Conservation (phyloP, 257 asterid genomes). For the Cinchona pubescens region DNA sequence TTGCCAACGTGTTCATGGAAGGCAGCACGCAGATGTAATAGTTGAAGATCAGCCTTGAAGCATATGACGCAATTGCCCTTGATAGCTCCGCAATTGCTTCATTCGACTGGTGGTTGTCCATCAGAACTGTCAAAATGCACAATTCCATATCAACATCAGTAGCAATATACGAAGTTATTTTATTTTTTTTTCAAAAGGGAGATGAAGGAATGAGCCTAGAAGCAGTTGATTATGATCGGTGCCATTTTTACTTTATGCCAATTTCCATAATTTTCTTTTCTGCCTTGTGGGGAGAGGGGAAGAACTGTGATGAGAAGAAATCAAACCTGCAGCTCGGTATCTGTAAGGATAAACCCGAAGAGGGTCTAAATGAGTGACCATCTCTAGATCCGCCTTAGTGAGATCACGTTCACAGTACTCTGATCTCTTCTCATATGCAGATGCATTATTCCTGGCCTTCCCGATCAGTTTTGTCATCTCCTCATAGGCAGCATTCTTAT, state of each 20-base stretch:
- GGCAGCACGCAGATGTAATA: constrained; percentile 91
- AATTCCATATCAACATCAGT: neutral
- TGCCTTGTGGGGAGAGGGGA: neutral
- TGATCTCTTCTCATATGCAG: constrained; percentile 93
- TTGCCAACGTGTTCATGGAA: constrained; percentile 92
- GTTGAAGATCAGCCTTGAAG: constrained; percentile 96
- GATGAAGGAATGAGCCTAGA: too few relatives aligned
- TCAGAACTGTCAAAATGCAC: constrained; percentile 47
- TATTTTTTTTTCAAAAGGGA: too few relatives aligned
- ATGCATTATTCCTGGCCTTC: constrained; percentile 82
- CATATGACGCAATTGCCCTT: constrained; percentile 81
- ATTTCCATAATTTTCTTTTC: neutral
- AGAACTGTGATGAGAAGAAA: neutral
- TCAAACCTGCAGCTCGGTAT: constrained; percentile 96
- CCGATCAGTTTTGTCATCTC: constrained; percentile 94
- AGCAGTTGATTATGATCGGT: neutral
- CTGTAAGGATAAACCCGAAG: constrained; percentile 94
- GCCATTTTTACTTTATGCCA: neutral
- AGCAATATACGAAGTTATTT: neutral
- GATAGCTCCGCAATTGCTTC: constrained; percentile 93
- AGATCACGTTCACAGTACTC: constrained; percentile 94
- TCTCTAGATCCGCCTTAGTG: constrained; percentile 89
- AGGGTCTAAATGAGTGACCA: constrained; percentile 86
- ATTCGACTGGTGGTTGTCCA: constrained; percentile 91
- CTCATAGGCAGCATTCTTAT: constrained; percentile 79